Conservation (phyloP, 2,329 filamentous ascomycete species). For the Hypoxylon sp. region DNA sequence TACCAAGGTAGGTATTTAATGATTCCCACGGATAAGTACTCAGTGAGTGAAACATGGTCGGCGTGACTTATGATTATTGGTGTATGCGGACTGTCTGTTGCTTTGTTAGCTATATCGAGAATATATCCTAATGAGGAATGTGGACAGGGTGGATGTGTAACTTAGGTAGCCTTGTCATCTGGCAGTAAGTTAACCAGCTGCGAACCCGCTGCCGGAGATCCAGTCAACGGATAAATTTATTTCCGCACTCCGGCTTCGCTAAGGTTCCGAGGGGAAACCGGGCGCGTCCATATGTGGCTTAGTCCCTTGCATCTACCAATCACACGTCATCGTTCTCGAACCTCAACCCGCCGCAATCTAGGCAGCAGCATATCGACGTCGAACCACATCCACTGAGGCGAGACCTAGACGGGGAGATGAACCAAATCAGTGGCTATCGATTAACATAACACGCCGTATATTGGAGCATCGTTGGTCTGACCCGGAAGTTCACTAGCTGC, state of each 20-base stretch:
- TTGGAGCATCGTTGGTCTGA: conserved; percentile 12
- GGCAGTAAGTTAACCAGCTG: not conserved
- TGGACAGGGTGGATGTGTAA: not conserved
- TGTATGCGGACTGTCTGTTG: not conserved
- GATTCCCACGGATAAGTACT: no score
- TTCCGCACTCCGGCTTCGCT: not conserved
- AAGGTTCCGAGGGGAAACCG: not conserved
- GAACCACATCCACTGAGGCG: conserved; percentile 12
- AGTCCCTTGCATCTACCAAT: conserved; percentile 17
- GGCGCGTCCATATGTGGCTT: not conserved
- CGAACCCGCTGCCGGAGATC: not conserved
- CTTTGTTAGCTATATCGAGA: not conserved
- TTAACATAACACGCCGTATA: not conserved
- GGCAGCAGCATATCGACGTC: conserved; percentile 38
- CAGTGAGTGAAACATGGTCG: not conserved
- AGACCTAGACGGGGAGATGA: conserved; percentile 1
- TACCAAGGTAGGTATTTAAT: not conserved
- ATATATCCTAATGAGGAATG: not conserved
- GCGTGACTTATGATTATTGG: not conserved
- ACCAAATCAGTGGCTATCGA: not conserved
- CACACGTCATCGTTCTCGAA: conserved; percentile 9
- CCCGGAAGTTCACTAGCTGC: conserved; percentile 7
- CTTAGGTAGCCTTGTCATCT: not conserved
- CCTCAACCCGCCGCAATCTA: conserved; percentile 26
- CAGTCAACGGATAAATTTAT: not conserved